Base-by-base conservation (phyloP, 2,329 filamentous ascomycete species). In the Trichoderma brevicompactum region DNA sequence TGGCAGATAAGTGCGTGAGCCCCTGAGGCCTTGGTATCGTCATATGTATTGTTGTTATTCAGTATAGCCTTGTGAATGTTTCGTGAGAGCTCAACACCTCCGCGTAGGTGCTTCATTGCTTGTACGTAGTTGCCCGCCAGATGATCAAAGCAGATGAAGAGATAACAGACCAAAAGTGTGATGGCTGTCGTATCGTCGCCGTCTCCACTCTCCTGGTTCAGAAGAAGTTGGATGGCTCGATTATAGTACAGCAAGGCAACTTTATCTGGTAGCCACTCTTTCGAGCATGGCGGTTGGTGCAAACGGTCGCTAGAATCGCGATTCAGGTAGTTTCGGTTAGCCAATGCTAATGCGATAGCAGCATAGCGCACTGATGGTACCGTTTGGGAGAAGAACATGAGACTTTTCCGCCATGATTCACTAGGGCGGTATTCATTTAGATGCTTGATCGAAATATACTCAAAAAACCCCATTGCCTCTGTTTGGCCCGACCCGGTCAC, bases 301-400 rank as follows among this genome's bases (percentile, higher is more conserved):
- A 44, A 1, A 46, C 15, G 40, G 40, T n/a, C 23, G 1, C 54
- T 28, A 3, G 7, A 23, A 19, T 36, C 6, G 28, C 41, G 28
- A 58, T 46, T 10, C 2, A 58, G 10, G n/a, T 58, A 46, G 54
- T 34, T 46, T 36, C 41, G 54, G 28, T 58, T 46, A 23, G 6
- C 15, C 54, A 58, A 58, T 15, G 54, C 54, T n/a, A 58, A 46
- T 19, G 54, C 54, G 3, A 10, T n/a, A 10, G 54, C 54, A 12
- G 54, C 54, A 36, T 58, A 46, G 12, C 54, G 28, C 54, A 58
- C 54, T 23, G 54, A 36, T 36, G 54, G 54, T 10, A 58, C 54
- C 23, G 54, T 58, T 36, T 58, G 54, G n/a, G 54, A 58, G 41
- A 58, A 58, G 28, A 58, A 58, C 54, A 58, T 58, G 54, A 58